Conservation (phyloP, 345 rosid species). For the Corchorus olitorius region DNA sequence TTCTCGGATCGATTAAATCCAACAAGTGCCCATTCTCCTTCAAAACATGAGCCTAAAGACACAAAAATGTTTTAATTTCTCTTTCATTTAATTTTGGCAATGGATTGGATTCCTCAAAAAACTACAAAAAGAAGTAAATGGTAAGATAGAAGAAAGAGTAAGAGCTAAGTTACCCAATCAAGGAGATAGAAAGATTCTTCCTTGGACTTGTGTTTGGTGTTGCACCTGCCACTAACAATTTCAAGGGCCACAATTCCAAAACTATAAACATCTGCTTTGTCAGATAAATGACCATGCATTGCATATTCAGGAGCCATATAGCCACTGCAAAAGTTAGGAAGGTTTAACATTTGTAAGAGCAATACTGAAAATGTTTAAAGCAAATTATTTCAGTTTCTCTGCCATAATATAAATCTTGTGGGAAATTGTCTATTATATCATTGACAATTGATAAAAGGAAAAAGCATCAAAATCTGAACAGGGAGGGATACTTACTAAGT, state of each 20-base stretch:
- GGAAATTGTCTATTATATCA: background rate
- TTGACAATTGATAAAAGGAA: background rate
- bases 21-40: constrained; percentile 39
- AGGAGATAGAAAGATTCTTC: constrained; percentile 41
- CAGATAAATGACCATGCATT: constrained; percentile 50
- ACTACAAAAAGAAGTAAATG: background rate
- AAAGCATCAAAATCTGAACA: no score
- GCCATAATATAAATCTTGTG: background rate
- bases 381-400: background rate
- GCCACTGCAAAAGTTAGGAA: constrained; percentile 32
- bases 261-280: constrained; percentile 68
- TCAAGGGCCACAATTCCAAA: constrained; percentile 56
- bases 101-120: no score
- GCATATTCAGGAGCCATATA: constrained; percentile 72
- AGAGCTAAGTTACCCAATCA: constrained; percentile 44
- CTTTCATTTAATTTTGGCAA: background rate
- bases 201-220: constrained; percentile 38
- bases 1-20: constrained; percentile 47
- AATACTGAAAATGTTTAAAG: background rate
- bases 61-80: background rate
- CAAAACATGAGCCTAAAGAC: constrained; percentile 32
- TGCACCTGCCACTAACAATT: constrained; percentile 50
- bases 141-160: background rate
- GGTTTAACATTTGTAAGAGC: background rate
- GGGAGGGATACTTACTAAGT: constrained; percentile 39